A percentile compares a stretch with the other conserved stretches of the same genome.
phyloP scores from a whole-genome alignment of 192 early-diverging fungal genomes.

The Phlyctochytrium arcticum region DNA sequence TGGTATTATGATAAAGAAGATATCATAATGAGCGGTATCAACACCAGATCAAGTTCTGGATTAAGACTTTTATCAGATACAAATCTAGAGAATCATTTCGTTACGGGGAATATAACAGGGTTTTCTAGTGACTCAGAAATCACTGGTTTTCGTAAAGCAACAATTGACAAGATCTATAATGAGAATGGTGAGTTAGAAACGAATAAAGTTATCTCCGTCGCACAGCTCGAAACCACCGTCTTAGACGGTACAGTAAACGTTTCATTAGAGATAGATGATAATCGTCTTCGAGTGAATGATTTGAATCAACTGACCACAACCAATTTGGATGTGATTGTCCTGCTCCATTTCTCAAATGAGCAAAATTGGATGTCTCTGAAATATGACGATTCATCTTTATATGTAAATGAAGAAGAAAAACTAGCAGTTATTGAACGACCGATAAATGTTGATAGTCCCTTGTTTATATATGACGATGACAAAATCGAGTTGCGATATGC shows the following conservation, averaged over 20 bases:
- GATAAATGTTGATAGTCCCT: too few species aligned
- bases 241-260: background rate
- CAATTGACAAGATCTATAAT: background rate
- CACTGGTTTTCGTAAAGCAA: background rate
- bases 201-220: too few species aligned
- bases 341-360: background rate
- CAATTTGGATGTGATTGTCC: background rate
- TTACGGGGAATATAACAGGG: background rate
- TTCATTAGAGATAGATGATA: background rate
- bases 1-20: too few species aligned
- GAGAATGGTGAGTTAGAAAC: background rate
- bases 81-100: background rate
- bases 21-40: slow-evolving; percentile 2
- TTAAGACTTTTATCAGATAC: background rate
- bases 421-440: background rate
- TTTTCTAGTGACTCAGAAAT: background rate
- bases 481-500: too few species aligned
- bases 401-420: background rate
- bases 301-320: background rate
- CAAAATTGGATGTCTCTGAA: background rate
- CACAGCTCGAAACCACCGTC: too few species aligned
- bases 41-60: background rate
- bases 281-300: background rate
- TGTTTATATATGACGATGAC: too few species aligned
- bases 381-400: background rate